These are phyloP conservation scores for Catharanthus roseus DNA, from an alignment of 257 asterid species.

Conservation along the genomic window DNA sequence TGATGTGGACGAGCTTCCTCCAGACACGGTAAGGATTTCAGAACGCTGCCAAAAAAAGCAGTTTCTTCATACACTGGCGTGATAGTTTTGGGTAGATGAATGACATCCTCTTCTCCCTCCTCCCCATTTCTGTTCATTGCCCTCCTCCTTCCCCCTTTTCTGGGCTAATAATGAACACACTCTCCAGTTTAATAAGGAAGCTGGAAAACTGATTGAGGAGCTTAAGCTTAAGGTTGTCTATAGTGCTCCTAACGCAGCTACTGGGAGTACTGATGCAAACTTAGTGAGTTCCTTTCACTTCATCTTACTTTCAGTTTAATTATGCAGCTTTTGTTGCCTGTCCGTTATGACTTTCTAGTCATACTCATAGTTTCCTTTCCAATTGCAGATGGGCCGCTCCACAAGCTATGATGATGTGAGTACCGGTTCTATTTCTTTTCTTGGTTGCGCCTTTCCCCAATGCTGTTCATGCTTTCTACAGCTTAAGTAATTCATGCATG, in stretches of 20 bases:
- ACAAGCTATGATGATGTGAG: constrained; percentile 21
- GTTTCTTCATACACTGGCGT: constrained; percentile 7
- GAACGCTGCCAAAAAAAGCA: neutral
- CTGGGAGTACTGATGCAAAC: constrained; percentile 25
- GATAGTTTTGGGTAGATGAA: neutral
- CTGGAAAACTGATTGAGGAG: constrained; percentile 50
- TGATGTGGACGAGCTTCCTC: constrained; percentile 56
- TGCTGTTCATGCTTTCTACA: neutral
- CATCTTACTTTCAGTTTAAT: neutral
- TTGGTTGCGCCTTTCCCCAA: neutral
- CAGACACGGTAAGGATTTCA: constrained; percentile 46
- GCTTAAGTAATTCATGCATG: constrained; percentile 9
- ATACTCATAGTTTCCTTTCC: neutral
- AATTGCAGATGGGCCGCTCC: constrained; percentile 15
- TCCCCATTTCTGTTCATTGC: neutral
- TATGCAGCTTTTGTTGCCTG: neutral
- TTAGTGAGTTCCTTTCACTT: constrained; percentile 31
- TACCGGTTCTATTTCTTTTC: neutral
- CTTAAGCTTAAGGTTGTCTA: constrained; percentile 72
- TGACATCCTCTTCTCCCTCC: neutral
- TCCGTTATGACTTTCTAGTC: neutral
- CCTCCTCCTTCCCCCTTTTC: neutral
- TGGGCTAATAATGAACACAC: constrained; percentile 11
- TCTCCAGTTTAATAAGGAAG: constrained; percentile 62
- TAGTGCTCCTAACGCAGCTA: constrained; percentile 31